Evolutionary conservation across 371 early-diverging fungal genomes (phyloP), one percentile per base, ranked within the genome.

Genomic region (Mortierella sp.): DNA sequence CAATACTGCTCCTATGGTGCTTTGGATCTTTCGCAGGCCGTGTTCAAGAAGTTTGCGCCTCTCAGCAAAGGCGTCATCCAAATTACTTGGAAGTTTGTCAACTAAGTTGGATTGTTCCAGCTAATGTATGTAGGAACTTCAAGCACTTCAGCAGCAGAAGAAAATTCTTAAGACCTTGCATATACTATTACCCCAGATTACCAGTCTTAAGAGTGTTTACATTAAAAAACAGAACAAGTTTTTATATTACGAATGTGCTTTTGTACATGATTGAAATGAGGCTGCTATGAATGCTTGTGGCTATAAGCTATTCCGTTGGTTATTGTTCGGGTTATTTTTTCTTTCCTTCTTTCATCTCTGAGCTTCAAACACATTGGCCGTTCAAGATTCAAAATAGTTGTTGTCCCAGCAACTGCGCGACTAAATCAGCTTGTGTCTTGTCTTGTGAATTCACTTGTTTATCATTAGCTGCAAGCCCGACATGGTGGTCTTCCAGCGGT

Each of bases 21-120:
- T 8, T 41, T 80, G 58, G 81, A 80, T 50, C 64, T 80, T 10
- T 75, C 75, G 16, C 81, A 80, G 66, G 81, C 81, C 15, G 69
- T 43, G 43, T 80, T 80, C 72, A 69, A 75, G 72, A 19, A 70
- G 63, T 32, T 80, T n/a, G 75, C 81, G 0, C 63, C 72, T 33
- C 43, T 80, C 4, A 57, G 28, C 63, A 16, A 58, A 38, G 81
- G 81, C 24, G 75, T 66, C 33, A 48, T 80, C 64, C n/a, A 71
- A 11, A 38, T 75, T 63, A 43, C 40, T n/a, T 80, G 81, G 81
- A 2, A 60, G 58, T 71, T 80, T 58, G 69, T n/a, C 24, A 65
- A 67, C 69, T 32, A 33, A 19, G 24, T 38, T 28, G 32, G 45
- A 43, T 3, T 1, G 28, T 3, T 3, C 10, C 21, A 62, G 22